Base-by-base conservation (phyloP, 2,329 filamentous ascomycete genomes). In the Colletotrichum sp. region DNA sequence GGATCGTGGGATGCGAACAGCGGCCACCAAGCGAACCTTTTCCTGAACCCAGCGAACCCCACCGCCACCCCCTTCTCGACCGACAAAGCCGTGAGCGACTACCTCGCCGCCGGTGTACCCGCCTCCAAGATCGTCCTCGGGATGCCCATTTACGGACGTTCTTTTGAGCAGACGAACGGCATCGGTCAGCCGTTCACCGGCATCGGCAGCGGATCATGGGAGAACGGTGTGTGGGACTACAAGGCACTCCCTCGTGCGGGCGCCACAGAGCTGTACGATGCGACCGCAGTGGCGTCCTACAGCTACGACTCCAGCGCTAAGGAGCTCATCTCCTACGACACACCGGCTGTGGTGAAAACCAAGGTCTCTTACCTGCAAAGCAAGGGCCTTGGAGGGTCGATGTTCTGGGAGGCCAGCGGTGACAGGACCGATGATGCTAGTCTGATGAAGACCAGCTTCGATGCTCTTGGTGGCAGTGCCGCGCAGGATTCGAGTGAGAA, bases 351-450 rank as follows among this genome's bases (percentile, higher is more conserved):
- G 79, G 88, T 92, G 34, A 83, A 85, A 67, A 81, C 86, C 78
- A 98, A 97, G 86, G 91, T 92, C 7, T 80, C 86, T 4, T 96
- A 94, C 82, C 90, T 96, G 79, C 88, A 90, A 83, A 80, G 85
- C 66, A 87, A 89, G 71, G 89, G 91, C 0, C 88, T 97, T 1
- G 95, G 93, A 5, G 95, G 95, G 28, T 92, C 90, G 34, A 96
- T 97, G 94, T 98, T 95, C 90, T 98, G 95, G 95, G 95, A 97
- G 83, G 92, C 91, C 18, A 95, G 92, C 77, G 92, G 89, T 9
- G 95, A 98, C 82, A 89, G 89, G 80, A 88, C 80, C 6, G 91
- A 89, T 21, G 84, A 84, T 13, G 88, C 89, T 5, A 94, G 92
- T 78, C 85, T 97, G 79, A 93, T 94, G 72, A 81, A 83, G 44